Percentiles rank a stretch among this genome's conserved stretches.
Evolutionary conservation across 148 eudicot genomes (phyloP).

Genomic region (Arctostaphylos glauca): DNA sequence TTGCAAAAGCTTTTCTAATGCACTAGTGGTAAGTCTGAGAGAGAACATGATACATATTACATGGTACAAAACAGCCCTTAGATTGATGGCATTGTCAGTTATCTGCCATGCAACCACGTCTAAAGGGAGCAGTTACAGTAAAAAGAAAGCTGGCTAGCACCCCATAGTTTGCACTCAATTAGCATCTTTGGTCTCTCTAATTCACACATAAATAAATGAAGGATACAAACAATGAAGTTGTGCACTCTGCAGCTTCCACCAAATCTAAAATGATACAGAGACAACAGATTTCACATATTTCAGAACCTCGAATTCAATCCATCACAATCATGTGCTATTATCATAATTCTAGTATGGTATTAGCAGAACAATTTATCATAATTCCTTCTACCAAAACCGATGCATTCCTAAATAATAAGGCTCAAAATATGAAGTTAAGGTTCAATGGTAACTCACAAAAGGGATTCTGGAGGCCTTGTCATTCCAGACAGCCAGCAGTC

Average conservation of each 20-base stretch:
- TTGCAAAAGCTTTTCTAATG: neutral
- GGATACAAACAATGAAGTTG: neutral
- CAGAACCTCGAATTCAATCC: neutral
- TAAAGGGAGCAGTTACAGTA: neutral
- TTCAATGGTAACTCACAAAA: slow-evolving; percentile 51
- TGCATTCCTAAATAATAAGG: neutral
- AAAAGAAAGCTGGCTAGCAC: neutral
- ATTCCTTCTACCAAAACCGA: neutral
- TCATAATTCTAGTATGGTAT: neutral
- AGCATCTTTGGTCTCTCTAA: neutral
- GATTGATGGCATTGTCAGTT: neutral
- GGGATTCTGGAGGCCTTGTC: slow-evolving; percentile 83
- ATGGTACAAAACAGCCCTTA: neutral
- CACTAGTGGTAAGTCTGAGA: neutral
- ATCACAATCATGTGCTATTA: neutral
- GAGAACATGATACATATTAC: neutral
- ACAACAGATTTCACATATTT: neutral
- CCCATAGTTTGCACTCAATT: neutral
- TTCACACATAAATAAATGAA: neutral
- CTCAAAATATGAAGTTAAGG: neutral
- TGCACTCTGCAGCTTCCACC: neutral
- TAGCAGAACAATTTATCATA: neutral
- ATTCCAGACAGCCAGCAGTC: slow-evolving; percentile 72
- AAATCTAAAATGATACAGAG: neutral
- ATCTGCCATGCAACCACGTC: neutral